These are phyloP conservation scores for Ophiocordyceps polyrhachis-furcata DNA, from an alignment of 2,329 filamentous ascomycete genomes.

Conservation along the genomic window DNA sequence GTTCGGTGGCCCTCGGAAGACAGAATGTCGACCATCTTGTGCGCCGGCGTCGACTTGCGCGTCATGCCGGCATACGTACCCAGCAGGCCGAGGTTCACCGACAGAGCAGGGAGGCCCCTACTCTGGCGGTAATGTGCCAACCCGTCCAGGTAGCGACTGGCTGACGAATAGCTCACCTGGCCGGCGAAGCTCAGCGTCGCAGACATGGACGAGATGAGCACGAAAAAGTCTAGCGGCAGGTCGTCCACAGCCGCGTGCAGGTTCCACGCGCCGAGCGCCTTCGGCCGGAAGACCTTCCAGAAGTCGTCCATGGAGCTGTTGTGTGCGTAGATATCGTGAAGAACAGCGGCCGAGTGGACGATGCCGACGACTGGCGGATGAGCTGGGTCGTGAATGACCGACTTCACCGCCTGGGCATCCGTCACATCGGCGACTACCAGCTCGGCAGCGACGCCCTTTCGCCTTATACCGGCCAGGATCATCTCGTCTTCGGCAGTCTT, in stretches of 20 bases:
- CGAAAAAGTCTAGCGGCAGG: neutral
- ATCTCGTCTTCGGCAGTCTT: neutral
- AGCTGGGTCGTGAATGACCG: neutral
- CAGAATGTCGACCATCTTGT: neutral
- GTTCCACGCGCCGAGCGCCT: neutral
- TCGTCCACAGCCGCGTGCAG: neutral
- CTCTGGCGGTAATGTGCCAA: neutral
- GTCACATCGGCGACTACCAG: neutral
- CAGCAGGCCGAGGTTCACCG: no score
- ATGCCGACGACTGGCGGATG: neutral
- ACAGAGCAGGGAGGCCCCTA: no score
- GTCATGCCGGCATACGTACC: neutral
- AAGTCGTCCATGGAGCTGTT: neutral
- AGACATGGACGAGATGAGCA: neutral
- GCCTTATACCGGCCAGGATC: neutral
- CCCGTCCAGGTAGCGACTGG: neutral
- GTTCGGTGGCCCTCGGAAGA: neutral
- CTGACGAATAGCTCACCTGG: neutral
- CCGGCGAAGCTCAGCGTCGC: neutral
- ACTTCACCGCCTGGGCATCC: neutral
- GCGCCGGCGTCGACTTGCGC: neutral
- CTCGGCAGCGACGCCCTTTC: neutral
- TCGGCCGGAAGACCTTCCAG: neutral
- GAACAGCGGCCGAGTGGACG: neutral
- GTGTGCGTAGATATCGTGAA: neutral